Base-by-base conservation (phyloP, 2,329 filamentous ascomycete genomes). In the Diplodia scrobiculata region DNA sequence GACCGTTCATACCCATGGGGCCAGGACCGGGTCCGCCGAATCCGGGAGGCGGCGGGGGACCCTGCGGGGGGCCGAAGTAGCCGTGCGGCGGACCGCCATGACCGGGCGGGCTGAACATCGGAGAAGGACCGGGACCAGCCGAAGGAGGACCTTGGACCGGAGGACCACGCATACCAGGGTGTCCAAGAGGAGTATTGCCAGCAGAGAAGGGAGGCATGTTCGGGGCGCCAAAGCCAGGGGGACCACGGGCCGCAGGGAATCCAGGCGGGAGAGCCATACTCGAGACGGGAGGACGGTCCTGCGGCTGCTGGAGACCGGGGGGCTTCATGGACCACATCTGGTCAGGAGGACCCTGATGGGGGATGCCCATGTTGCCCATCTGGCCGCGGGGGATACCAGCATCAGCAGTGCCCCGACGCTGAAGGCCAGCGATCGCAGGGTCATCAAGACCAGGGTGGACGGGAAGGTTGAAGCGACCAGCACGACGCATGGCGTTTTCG, bases 291-390 rank as follows among this genome's bases (percentile, higher is more conserved):
- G 58, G 65, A 63, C 58, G 65, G 25, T 66, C 55, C 25, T 63
- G 65, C 11, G 58, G 58, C 27, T 66, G 41, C 27, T 55, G 59
- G 17, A 63, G 48, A 50, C 51, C 59, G 13, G 65, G 55, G 29
- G 65, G 65, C 65, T 62, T 66, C 66, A 53, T 65, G 27, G n/a
- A 27, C 62, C 63, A 67, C 48, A 60, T 51, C 50, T 58, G 73
- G 7, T 78, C 76, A 14, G 74, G 74, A 11, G 74, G 67, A 6
- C 75, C 73, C 64, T 78, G 76, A 25, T 76, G 78, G n/a, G 77
- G 77, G 29, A 78, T 78, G 27, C 77, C 77, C 77, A 78, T 78
- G 65, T 78, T 78, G 29, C 73, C 76, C 69, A 76, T 71, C 59
- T 76, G 76, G 25, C n/a, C 38, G 11, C 76, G 75, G 36, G 76